Base-by-base conservation (phyloP, 257 asterid genomes). In the Osmanthus fragrans region DNA sequence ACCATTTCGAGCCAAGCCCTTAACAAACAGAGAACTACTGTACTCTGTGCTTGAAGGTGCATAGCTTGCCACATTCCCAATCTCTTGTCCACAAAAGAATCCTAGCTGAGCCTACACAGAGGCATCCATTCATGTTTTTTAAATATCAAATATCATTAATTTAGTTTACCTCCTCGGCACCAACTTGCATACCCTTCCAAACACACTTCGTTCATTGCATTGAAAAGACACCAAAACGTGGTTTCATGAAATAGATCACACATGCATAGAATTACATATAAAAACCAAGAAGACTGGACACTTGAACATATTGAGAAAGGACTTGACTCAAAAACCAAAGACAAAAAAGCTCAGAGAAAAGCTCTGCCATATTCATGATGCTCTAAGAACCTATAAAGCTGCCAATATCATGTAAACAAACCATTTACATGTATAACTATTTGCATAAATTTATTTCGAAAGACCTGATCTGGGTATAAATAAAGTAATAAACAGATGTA, bases 51-150 rank as follows among this genome's bases (percentile, higher is more conserved):
- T 91, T 71, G 96, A 80, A 75, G 93, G 84, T 81, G 90, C 94
- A 86, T 80, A 89, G 96, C 97, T 89, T 79, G 96, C 85, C 87
- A 90, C 78, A 89, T 84, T 87, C 79, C 93, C 99, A 88, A 84
- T 77, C 82, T 92, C 99, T 90, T 92, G 96, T 71, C 90, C 98
- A 91, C 83, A 79, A 87, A 88, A 90, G 82, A 93, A 90, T 80
- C 92, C 96, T 91, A 91, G 91, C 94, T 92, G 96, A 92, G 96
- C 98, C 98, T 94, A 92, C 97, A 94, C 93, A 91, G 91, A 92
- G 84, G 86, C 86, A 93, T 85, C 82, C 95, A 89, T 90, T 88
- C 88, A 88, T 76, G 68, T 82, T 83, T 88, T 76, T 86, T 89
- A 82, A 86, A 88, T 72, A 85, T 65, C 25, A 80, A 77, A 73